Conservation (phyloP, 2,329 filamentous ascomycete genomes). For the Dactylellina leptospora region DNA sequence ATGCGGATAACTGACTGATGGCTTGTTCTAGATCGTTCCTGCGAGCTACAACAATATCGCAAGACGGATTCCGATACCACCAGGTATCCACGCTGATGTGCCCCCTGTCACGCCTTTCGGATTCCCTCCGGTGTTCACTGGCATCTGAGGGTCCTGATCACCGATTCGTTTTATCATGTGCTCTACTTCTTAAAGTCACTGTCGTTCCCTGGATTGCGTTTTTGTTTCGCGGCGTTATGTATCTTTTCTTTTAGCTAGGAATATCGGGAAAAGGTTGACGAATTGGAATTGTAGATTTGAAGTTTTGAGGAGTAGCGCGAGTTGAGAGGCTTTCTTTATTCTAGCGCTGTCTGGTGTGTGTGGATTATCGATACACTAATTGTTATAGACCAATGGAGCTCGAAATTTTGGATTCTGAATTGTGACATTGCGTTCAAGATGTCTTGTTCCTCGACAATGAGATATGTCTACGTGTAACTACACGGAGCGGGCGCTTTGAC, state of each 20-base stretch:
- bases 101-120: slow-evolving; percentile 39
- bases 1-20: neutral
- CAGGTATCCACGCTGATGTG: slow-evolving; percentile 64
- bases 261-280: no score
- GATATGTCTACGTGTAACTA: neutral
- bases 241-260: no score
- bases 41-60: slow-evolving; percentile 97
- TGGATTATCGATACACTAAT: neutral
- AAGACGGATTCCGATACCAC: slow-evolving; percentile 86
- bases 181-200: no score
- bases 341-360: no score
- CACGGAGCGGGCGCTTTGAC: no score
- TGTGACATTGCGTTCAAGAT: neutral
- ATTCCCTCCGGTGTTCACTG: slow-evolving; percentile 34
- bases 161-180: no score
- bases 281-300: no score
- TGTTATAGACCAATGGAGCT: slow-evolving; percentile 5
- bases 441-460: neutral
- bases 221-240: no score
- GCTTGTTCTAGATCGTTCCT: slow-evolving; percentile 75
- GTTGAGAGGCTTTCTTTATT: neutral
- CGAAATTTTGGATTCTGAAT: neutral
- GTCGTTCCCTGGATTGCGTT: no score
- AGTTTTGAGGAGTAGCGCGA: no score
- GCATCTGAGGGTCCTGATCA: no score